A percentile compares a stretch with the other conserved stretches of the same genome.
Conservation (phyloP, 345 rosid genomes). For the Brassica napus region Da-Ae NC_063440.1:22006501-22007000, state of each 20-base stretch:
- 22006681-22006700: background rate
- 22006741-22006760: background rate
- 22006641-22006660: background rate
- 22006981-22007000: too few relatives aligned
- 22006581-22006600: slow-evolving; percentile 28
- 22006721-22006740: background rate
- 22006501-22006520: slow-evolving; percentile 10
- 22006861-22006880: background rate
- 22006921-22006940: background rate
- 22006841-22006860: too few relatives aligned
- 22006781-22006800: background rate
- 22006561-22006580: slow-evolving; percentile 18
- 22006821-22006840: background rate
- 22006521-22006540: slow-evolving; percentile 16
- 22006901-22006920: background rate
- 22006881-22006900: background rate
- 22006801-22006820: background rate
- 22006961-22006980: too few relatives aligned
- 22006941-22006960: too few relatives aligned
- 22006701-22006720: background rate
- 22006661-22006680: background rate
- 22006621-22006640: background rate
- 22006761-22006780: background rate
- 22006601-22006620: slow-evolving; percentile 13
- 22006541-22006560: slow-evolving; percentile 29